Evolutionary conservation across 2,329 filamentous ascomycete genomes (phyloP).

Genomic region (Metarhizium rileyi): DNA sequence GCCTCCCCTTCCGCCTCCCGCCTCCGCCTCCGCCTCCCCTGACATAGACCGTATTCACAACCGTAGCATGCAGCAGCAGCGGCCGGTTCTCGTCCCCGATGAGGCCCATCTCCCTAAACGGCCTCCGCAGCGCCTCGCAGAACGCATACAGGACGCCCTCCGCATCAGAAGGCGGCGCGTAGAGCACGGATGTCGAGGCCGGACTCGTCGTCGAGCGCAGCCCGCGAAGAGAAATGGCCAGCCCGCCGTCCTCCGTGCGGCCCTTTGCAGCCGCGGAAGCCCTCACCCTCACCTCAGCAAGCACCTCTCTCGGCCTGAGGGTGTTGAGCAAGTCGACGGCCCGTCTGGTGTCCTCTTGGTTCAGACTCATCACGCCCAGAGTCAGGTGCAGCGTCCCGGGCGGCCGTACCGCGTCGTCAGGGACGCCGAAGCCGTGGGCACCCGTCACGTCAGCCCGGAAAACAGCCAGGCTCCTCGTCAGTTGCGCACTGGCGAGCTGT

Average conservation of each 20-base stretch:
- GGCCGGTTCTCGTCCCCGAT: conserved; percentile 48
- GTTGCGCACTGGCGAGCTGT: conserved; percentile 58
- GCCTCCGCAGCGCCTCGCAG: conserved; percentile 41
- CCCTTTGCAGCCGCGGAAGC: no score
- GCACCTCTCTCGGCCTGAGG: conserved; percentile 29
- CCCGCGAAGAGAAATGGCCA: conserved; percentile 41
- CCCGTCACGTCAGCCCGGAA: conserved; percentile 52
- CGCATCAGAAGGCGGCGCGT: conserved; percentile 48
- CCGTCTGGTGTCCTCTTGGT: conserved; percentile 33
- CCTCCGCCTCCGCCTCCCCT: conserved; percentile 24
- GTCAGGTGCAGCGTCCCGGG: conserved; percentile 78
- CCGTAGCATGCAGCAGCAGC: conserved; percentile 71
- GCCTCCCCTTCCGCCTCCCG: conserved; percentile 24
- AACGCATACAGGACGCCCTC: conserved; percentile 44
- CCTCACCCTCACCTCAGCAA: conserved; percentile 21
- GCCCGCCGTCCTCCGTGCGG: conserved; percentile 7
- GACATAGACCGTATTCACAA: conserved; percentile 78
- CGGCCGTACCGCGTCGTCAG: conserved; percentile 60
- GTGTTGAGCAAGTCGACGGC: conserved; percentile 30
- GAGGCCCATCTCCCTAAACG: conserved; percentile 46
- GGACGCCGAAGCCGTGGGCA: conserved; percentile 39
- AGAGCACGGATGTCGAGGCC: conserved; percentile 51
- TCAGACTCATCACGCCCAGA: conserved; percentile 73
- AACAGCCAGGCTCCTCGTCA: conserved; percentile 49
- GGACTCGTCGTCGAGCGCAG: conserved; percentile 53